phyloP scores from a whole-genome alignment of 345 rosid species.

The Stellera chamaejasme region DNA sequence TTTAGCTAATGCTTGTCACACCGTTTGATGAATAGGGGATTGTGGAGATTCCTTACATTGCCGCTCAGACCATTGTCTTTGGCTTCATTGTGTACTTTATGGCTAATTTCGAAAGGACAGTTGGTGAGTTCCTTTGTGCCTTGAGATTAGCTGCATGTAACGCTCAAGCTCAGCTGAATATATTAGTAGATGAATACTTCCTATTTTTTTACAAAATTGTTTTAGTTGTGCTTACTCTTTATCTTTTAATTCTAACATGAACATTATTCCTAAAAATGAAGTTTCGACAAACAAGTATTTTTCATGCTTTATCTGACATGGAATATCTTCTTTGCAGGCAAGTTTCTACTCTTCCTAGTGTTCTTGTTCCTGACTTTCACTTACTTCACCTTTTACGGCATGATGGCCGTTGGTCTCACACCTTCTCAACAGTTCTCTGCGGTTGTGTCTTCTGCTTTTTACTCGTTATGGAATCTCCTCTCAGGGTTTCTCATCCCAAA shows the following conservation, averaged over 20 bases:
- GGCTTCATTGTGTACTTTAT: slow-evolving; percentile 81
- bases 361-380: slow-evolving; percentile 94
- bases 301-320: background rate
- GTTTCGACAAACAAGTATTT: background rate
- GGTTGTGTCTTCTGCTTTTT: slow-evolving; percentile 78
- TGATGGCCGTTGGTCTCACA: slow-evolving; percentile 94
- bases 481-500: slow-evolving; percentile 77
- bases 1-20: background rate
- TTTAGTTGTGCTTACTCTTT: too few species aligned
- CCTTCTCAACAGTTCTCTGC: slow-evolving; percentile 74
- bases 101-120: slow-evolving; percentile 68
- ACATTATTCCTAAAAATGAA: background rate
- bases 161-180: background rate
- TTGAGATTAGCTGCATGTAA: background rate
- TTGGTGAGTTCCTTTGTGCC: slow-evolving; percentile 36
- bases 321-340: slow-evolving; percentile 37
- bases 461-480: slow-evolving; percentile 88
- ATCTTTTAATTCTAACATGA: background rate
- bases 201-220: background rate
- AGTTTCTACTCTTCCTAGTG: slow-evolving; percentile 55
- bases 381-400: slow-evolving; percentile 80
- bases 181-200: too few species aligned
- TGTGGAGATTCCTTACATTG: slow-evolving; percentile 84
- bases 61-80: slow-evolving; percentile 56
- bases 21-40: slow-evolving; percentile 40